Evolutionary conservation across 2,329 filamentous ascomycete genomes (phyloP).

Genomic region (Exophiala sp.): DNA sequence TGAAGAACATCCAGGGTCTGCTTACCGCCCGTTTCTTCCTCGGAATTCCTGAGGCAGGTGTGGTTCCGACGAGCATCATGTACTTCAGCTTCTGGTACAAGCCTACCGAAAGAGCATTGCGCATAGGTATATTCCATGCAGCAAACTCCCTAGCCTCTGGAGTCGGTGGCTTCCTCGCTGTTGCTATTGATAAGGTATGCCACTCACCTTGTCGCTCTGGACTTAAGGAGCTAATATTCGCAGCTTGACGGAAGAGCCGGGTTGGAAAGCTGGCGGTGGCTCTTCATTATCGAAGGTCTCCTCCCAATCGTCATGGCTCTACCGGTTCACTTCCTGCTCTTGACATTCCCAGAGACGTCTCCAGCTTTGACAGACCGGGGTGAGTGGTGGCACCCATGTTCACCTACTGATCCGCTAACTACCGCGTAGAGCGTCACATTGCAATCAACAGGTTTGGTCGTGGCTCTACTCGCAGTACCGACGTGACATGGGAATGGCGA

Average conservation of each 20-base stretch:
- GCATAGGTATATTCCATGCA: slow-evolving; percentile 28
- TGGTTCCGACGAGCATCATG: slow-evolving; percentile 28
- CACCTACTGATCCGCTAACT: not conserved
- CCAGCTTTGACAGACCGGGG: slow-evolving; percentile 24
- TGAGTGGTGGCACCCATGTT: not conserved
- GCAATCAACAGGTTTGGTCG: slow-evolving; percentile 27
- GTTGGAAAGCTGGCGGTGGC: slow-evolving; percentile 24
- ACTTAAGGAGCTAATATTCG: slow-evolving; percentile 25
- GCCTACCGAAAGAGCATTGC: slow-evolving; percentile 26
- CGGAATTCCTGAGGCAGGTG: slow-evolving; percentile 26
- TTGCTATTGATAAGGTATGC: slow-evolving; percentile 8
- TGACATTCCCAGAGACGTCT: slow-evolving; percentile 27
- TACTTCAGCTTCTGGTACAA: slow-evolving; percentile 32
- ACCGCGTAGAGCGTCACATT: slow-evolving; percentile 21
- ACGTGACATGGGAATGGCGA: slow-evolving; percentile 23
- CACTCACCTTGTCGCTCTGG: slow-evolving; percentile 9
- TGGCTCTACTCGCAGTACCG: slow-evolving; percentile 23
- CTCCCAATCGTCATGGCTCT: slow-evolving; percentile 23
- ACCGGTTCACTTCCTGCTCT: slow-evolving; percentile 24
- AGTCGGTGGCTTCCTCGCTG: slow-evolving; percentile 26
- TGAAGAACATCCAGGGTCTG: slow-evolving; percentile 17
- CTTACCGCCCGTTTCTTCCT: slow-evolving; percentile 27
- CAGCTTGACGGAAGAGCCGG: slow-evolving; percentile 30
- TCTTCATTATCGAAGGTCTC: slow-evolving; percentile 25
- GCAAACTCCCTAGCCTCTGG: slow-evolving; percentile 26